phyloP scores from a whole-genome alignment of 441 rosid species.

The Flueggea neowawraea region DNA sequence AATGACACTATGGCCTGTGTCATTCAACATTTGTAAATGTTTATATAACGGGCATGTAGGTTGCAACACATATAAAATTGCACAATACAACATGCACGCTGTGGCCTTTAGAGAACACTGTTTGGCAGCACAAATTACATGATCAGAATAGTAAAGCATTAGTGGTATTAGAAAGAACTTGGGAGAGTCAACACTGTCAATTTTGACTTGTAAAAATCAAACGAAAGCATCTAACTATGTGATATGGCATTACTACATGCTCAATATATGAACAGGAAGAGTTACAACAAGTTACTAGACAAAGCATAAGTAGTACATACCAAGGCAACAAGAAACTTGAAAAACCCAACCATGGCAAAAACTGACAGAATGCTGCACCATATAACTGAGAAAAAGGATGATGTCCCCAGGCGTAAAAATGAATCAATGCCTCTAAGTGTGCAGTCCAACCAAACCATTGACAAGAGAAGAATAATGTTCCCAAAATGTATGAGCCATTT shows the following conservation, averaged over 20 bases:
- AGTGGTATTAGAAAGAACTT: too few species aligned
- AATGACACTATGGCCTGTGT: slow-evolving; percentile 62
- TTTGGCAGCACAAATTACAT: too few species aligned
- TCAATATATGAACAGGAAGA: background rate
- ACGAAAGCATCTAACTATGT: too few species aligned
- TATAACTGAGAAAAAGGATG: slow-evolving; percentile 74
- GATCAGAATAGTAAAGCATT: too few species aligned
- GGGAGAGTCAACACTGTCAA: too few species aligned
- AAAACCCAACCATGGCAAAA: slow-evolving; percentile 73
- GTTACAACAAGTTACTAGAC: background rate
- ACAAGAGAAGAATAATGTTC: slow-evolving; percentile 66
- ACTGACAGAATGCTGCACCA: slow-evolving; percentile 91
- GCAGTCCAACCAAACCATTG: slow-evolving; percentile 89
- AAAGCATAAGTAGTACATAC: slow-evolving; percentile 38
- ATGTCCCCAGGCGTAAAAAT: slow-evolving; percentile 80
- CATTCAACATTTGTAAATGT: slow-evolving; percentile 13
- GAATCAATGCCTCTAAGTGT: slow-evolving; percentile 86
- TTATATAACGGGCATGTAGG: too few species aligned
- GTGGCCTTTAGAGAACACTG: too few species aligned
- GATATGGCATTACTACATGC: background rate
- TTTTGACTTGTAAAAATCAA: too few species aligned
- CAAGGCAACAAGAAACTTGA: slow-evolving; percentile 56
- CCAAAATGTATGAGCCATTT: slow-evolving; percentile 66
- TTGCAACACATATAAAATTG: slow-evolving; percentile 8
- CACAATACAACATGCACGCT: too few species aligned